Evolutionary conservation across 225 moss, liverwort and hornwort species (phyloP).

Genomic region (Pseudoscleropodium purum): DNA sequence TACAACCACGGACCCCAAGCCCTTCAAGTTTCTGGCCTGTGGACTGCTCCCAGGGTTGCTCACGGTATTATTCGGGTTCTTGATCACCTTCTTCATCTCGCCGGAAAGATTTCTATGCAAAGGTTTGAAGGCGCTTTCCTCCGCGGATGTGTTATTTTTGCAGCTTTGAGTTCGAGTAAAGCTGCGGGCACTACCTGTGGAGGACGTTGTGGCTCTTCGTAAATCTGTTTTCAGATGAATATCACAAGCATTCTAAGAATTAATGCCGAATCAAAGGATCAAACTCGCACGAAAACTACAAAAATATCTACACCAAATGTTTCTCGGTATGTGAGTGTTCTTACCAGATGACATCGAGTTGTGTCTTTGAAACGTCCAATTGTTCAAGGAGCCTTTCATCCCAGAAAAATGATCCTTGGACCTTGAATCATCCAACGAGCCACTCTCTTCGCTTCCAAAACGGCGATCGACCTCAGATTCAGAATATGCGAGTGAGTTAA

Average conservation of each 20-base stretch:
- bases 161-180: constrained; percentile 8
- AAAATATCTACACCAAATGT: not conserved
- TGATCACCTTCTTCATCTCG: constrained; percentile 10
- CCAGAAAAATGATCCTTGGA: constrained; percentile 1
- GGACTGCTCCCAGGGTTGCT: not conserved
- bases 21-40: constrained; percentile 4
- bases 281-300: not conserved
- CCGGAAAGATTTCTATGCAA: not conserved
- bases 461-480: constrained; percentile 2
- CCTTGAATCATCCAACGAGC: constrained; percentile 5
- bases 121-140: not conserved
- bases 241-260: not conserved
- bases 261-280: not conserved
- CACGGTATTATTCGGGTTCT: not conserved
- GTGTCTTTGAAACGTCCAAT: not conserved
- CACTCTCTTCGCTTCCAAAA: constrained; percentile 6
- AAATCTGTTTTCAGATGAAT: not conserved
- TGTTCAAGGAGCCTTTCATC: not conserved
- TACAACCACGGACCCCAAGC: not conserved
- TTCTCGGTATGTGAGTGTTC: not conserved
- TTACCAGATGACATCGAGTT: constrained; percentile 17
- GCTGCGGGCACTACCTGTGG: not conserved
- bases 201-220: not conserved
- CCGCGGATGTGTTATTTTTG: not conserved
- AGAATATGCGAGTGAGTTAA: constrained; percentile 9